These are phyloP conservation scores for Kodamaea sagamina DNA, from an alignment of 805 yeast species.

Conservation along the genomic window DNA sequence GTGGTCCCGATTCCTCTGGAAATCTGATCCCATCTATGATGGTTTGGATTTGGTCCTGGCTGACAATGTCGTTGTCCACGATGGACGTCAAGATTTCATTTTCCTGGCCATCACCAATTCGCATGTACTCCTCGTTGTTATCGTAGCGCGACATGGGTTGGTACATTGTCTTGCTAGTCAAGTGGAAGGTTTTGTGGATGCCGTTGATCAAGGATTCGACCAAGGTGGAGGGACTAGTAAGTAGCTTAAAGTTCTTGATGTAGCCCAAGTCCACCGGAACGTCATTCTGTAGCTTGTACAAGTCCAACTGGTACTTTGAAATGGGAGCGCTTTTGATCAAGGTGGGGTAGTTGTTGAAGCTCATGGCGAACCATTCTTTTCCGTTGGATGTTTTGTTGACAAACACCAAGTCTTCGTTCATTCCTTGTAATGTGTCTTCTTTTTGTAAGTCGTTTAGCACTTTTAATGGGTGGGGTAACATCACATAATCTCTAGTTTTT, in stretches of 20 bases:
- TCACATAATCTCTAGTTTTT: constrained; percentile 39
- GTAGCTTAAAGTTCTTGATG: constrained; percentile 22
- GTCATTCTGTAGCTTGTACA: constrained; percentile 28
- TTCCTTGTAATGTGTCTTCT: constrained; percentile 15
- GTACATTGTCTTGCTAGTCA: constrained; percentile 33
- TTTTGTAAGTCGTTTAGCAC: constrained; percentile 36
- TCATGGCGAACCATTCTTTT: constrained; percentile 82
- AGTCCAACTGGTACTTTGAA: constrained; percentile 56
- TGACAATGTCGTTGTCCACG: neutral
- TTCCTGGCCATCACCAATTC: constrained; percentile 28
- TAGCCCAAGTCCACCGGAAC: constrained; percentile 19
- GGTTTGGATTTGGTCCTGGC: constrained; percentile 22
- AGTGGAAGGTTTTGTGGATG: constrained; percentile 33
- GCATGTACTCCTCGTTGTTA: constrained; percentile 17
- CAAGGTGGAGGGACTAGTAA: constrained; percentile 16
- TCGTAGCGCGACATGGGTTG: constrained; percentile 38
- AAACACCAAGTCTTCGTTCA: constrained; percentile 48
- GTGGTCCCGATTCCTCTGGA: constrained; percentile 18
- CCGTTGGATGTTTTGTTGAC: constrained; percentile 67
- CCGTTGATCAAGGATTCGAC: constrained; percentile 37
- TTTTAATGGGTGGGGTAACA: constrained; percentile 70
- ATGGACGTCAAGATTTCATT: neutral
- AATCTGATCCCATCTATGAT: constrained; percentile 41
- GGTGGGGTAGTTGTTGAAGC: constrained; percentile 75
- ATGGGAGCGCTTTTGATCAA: constrained; percentile 77